Percentiles rank a stretch among this genome's conserved stretches.
phyloP scores from a whole-genome alignment of 2,329 filamentous ascomycete species.

The Cordyceps militaris region DNA sequence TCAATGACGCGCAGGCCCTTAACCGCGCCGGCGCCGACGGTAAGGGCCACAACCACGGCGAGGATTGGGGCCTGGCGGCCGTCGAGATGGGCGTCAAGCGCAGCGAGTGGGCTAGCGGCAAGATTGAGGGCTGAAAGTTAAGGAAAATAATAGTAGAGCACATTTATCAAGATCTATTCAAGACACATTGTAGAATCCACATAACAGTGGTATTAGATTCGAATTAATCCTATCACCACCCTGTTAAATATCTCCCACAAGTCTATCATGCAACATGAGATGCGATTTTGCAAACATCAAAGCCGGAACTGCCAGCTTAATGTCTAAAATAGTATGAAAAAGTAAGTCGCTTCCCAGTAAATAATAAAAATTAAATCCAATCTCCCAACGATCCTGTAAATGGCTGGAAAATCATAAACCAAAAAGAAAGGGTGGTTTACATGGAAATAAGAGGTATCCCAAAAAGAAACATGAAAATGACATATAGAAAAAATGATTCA shows the following conservation, averaged over 20 bases:
- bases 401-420: slow-evolving; percentile 2
- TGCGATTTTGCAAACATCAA: slow-evolving; percentile 4
- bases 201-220: background rate
- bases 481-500: background rate
- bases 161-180: background rate
- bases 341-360: slow-evolving; percentile 10
- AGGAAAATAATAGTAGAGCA: background rate
- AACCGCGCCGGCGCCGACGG: slow-evolving; percentile 70
- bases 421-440: slow-evolving; percentile 7
- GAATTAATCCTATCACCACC: slow-evolving; percentile 4
- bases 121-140: slow-evolving; percentile 35
- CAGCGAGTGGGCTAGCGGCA: slow-evolving; percentile 72
- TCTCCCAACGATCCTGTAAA: slow-evolving; percentile 8
- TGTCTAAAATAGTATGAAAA: background rate
- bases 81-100: slow-evolving; percentile 91
- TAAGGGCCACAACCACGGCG: slow-evolving; percentile 79
- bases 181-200: background rate
- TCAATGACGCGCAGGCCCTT: slow-evolving; percentile 81
- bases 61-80: slow-evolving; percentile 91
- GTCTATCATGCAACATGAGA: slow-evolving; percentile 11
- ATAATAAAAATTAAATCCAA: slow-evolving; percentile 8
- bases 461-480: slow-evolving; percentile 8
- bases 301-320: background rate
- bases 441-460: slow-evolving; percentile 9
- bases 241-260: slow-evolving; percentile 4